Conservation (phyloP, 305 asterid genomes). For the Solanum hybrid region DNA sequence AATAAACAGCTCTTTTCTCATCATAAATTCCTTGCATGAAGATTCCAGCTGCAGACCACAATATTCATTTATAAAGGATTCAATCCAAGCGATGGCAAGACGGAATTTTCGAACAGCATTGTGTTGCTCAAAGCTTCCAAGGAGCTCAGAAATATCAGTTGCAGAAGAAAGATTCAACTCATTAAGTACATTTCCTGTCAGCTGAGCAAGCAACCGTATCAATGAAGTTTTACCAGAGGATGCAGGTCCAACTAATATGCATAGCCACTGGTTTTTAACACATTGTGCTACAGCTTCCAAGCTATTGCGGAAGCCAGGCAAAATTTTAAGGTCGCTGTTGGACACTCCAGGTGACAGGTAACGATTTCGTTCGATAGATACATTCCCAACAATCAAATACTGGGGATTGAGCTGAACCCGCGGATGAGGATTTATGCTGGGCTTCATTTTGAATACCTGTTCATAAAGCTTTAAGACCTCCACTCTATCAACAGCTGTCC, state of each 20-base stretch:
- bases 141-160: constrained; percentile 90
- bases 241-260: constrained; percentile 90
- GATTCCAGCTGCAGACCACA: constrained; percentile 53
- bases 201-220: constrained; percentile 72
- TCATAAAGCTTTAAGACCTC: constrained; percentile 71
- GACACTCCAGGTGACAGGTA: constrained; percentile 37
- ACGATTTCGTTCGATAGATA: constrained; percentile 50
- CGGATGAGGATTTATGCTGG: constrained; percentile 53
- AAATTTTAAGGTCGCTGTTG: constrained; percentile 46
- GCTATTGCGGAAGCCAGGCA: constrained; percentile 63
- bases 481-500: constrained; percentile 64
- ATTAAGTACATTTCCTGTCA: constrained; percentile 78
- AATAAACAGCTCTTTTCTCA: constrained; percentile 37
- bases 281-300: constrained; percentile 70
- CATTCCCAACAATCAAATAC: constrained; percentile 48
- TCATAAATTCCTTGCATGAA: constrained; percentile 34
- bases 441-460: constrained; percentile 59
- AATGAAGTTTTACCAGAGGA: constrained; percentile 92
- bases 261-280: constrained; percentile 83
- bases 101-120: constrained; percentile 74
- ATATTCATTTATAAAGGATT: constrained; percentile 65
- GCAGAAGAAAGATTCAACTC: constrained; percentile 93
- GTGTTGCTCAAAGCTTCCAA: constrained; percentile 97
- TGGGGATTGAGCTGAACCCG: constrained; percentile 54
- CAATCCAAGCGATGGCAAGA: constrained; percentile 54